Base-by-base conservation (phyloP, 371 early-diverging fungal genomes). In the Blakeslea trispora region DNA sequence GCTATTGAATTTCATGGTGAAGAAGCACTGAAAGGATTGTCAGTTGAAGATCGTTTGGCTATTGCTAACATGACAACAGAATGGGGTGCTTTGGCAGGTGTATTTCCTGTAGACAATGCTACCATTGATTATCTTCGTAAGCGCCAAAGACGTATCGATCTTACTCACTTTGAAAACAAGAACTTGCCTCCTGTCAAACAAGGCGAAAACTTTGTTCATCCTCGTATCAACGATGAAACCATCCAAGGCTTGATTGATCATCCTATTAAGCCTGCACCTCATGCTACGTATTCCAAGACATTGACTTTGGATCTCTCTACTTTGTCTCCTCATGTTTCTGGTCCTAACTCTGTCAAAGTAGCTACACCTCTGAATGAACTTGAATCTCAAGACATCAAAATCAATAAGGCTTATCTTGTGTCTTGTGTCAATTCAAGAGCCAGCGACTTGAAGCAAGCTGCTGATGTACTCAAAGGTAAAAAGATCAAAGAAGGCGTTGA, bases 1-100 rank as follows among this genome's bases (percentile, higher is more conserved):
- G 95, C 96, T 3, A 88, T 97, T 54, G 98, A 97, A 75, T 96
- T 96, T 64, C 84, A 82, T 32, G 95, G 95, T 41, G 49, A 77
- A 17, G 81, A 77, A 39, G 93, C 90, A 35, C 74, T 91, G 7
- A 64, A 69, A 17, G 66, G 66, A 3, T 61, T 97, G 53, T 78
- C 85, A 0, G 80, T 96, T 6, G 95, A 95, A 63, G 96, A 95
- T 58, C 89, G 96, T 22, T 81, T 97, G 45, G 91, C 96, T 37
- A 93, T 97, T 59, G 88, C 96, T 59, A 97, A 97, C 72, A 96
- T 97, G 98, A 95, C 98, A 2, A 97, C 98, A 18, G 98, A 97
- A 71, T 97, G 98, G 98, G 98, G 98, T 63, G 96, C 96, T 3
- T 81, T 97, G 15, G 98, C 95, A 18, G 96, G 95, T 50, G 88